These are phyloP conservation scores for Ascochyta rabiei DNA, from an alignment of 2,329 filamentous ascomycete genomes.

Conservation along the genomic window DNA sequence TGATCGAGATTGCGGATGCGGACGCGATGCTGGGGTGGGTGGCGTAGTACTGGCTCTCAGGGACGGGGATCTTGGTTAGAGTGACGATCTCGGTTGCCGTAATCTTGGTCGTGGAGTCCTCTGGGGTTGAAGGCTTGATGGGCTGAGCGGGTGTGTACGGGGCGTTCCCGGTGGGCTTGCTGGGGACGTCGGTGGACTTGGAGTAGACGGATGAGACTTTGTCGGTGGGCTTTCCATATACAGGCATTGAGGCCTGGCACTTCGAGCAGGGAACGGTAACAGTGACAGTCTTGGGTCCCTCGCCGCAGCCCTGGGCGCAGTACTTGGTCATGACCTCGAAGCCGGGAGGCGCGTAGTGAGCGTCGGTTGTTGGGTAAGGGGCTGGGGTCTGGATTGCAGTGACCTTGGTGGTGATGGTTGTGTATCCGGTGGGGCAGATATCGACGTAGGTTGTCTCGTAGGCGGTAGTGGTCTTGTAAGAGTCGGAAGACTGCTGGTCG, in stretches of 20 bases:
- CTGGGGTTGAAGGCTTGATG: constrained; percentile 5
- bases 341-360: constrained; percentile 25
- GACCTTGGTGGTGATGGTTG: constrained; percentile 34
- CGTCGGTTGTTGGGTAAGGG: constrained; percentile 20
- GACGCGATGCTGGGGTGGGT: constrained; percentile 5
- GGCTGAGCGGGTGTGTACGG: constrained; percentile 5
- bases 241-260: constrained; percentile 6
- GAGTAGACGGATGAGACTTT: neutral
- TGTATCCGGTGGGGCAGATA: constrained; percentile 44
- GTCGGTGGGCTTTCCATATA: constrained; percentile 7
- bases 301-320: constrained; percentile 33
- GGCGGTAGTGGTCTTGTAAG: constrained; percentile 23
- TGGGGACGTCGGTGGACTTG: neutral
- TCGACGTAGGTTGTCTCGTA: constrained; percentile 41
- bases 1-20: constrained; percentile 4
- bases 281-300: constrained; percentile 33
- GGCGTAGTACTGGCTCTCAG: constrained; percentile 17
- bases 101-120: constrained; percentile 12
- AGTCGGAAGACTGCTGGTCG: constrained; percentile 13
- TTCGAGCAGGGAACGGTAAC: constrained; percentile 29
- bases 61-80: constrained; percentile 24
- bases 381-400: constrained; percentile 13
- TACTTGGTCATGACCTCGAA: constrained; percentile 38
- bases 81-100: constrained; percentile 27
- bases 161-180: neutral